Evolutionary conservation across 495 filamentous ascomycete species (phyloP), one percentile per base, ranked within the genome.

Genomic region (Endocarpon pusillum): DNA sequence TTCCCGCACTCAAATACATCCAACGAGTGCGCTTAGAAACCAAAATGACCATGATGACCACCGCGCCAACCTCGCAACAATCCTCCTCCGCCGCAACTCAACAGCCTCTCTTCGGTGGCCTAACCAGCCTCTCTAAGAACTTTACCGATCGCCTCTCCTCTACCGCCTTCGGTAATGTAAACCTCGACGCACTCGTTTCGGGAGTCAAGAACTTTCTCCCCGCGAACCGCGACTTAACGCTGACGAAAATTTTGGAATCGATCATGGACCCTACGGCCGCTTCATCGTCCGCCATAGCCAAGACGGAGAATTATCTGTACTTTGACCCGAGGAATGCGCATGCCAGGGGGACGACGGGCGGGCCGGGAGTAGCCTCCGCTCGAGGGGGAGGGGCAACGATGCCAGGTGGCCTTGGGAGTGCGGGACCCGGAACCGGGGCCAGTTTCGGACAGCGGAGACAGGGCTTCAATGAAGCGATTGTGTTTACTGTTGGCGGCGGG

Each of bases 121-220:
- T 96, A 57, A 80, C 71, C 21, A 76, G 75, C 36, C 81, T 96
- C 42, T 91, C 86, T 18, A 86, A 75, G 31, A 73, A 85, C 15
- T 71, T 99, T 14, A 94, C 89, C 11, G 86, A 94, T 52, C 78
- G 85, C 17, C 77, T 97, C 49, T 87, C 89, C 43, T 87, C 91
- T 34, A 83, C 81, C 4, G 80, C 84, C 7, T 66, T 93, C 4
- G 77, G 80, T 19, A 31, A 31, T 17, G 75, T 86, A 34, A 94
- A 94, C 51, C 85, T 96, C 46, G 91, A 96, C 44, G 84, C 74
- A 17, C 71, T 99, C 19, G 85, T 99, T 41, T 85, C 83, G n/a
- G 87, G 91, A 22, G 87, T 99, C 57, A 96, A 96, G 61, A 96
- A 94, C 54, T 93, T 97, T 62, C 62, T 97, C 3, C 91, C 91